phyloP scores from a whole-genome alignment of 2,329 filamentous ascomycete genomes.

The Verticillium dahliae region DNA sequence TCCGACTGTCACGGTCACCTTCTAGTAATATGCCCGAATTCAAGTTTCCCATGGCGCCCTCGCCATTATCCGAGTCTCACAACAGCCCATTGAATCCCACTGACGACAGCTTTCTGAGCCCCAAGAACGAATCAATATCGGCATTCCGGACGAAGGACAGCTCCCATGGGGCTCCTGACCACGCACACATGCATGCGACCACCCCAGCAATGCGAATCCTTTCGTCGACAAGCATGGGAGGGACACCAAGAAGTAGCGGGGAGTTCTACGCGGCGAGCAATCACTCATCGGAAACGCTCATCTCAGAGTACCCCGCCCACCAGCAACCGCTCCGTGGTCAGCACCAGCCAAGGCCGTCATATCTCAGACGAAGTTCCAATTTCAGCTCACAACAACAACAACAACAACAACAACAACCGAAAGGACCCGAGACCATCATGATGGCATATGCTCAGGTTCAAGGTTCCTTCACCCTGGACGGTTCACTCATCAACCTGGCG shows the following conservation, averaged over 20 bases:
- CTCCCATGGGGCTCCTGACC: background rate
- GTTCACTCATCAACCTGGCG: conserved; percentile 79
- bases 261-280: conserved; percentile 96
- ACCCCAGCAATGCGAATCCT: conserved; percentile 60
- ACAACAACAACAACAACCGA: conserved; percentile 27
- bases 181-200: background rate
- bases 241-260: conserved; percentile 82
- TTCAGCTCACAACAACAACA: conserved; percentile 28
- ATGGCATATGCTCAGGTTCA: conserved; percentile 97
- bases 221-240: conserved; percentile 68
- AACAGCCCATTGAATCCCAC: conserved; percentile 19
- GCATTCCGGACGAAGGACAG: conserved; percentile 18
- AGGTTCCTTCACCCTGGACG: conserved; percentile 86
- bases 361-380: conserved; percentile 40
- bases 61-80: conserved; percentile 28
- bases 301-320: conserved; percentile 71
- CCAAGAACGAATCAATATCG: conserved; percentile 16
- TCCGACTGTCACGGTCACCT: conserved; percentile 32
- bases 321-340: conserved; percentile 10
- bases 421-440: conserved; percentile 73
- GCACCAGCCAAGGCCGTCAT: conserved; percentile 36
- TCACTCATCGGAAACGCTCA: conserved; percentile 86
- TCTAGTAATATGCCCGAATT: conserved; percentile 47
- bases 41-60: conserved; percentile 45
- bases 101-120: conserved; percentile 33